Base-by-base conservation (phyloP, 1,284 basidiomycete genomes). In the Thelephora terrestris region DNA sequence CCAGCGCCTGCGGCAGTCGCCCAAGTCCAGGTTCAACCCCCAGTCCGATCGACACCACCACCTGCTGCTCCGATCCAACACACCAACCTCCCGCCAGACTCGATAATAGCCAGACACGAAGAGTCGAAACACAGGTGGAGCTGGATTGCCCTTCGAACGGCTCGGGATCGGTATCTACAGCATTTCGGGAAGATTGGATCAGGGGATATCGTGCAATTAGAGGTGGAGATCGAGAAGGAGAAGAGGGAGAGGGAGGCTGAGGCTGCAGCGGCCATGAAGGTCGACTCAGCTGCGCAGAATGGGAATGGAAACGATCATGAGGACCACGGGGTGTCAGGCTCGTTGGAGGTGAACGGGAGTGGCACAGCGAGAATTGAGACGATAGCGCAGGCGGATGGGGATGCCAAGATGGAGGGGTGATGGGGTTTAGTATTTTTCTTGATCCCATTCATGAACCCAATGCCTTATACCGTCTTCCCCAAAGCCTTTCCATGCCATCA, bases 101-200 rank as follows among this genome's bases (percentile, higher is more conserved):
- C 71, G 7, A 68, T 78, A 58, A 72, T 83, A 52, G 55, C 63
- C 27, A 74, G 73, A 61, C 69, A 72, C 46, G 82, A 84, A 67
- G 82, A 85, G 85, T 80, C 76, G 61, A 87, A 86, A 57, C 73
- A 81, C 53, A 75, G 81, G 5, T 77, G 76, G 74, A 68, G 81
- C 9, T 88, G 85, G 85, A 70, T 88, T n/a, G 81, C 81, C n/a
- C 72, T 88, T 51, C 81, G 85, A 25, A 75, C 76, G 46, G 77
- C 81, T 50, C 80, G 85, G 34, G 85, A 86, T 55, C 74, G 76
- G 52, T 68, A 86, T 61, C 61, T 85, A 43, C 76, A 79, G 54
- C 78, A 82, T 56, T 85, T 87, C 52, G 76, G 78, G n/a, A 83
- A 78, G 66, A 84, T 86, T 53, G 83, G 81, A n/a, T 78, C 76